A percentile compares a stretch with the other conserved stretches of the same genome.
Conservation (phyloP, 257 asterid species). For the Sherardia arvensis region DNA sequence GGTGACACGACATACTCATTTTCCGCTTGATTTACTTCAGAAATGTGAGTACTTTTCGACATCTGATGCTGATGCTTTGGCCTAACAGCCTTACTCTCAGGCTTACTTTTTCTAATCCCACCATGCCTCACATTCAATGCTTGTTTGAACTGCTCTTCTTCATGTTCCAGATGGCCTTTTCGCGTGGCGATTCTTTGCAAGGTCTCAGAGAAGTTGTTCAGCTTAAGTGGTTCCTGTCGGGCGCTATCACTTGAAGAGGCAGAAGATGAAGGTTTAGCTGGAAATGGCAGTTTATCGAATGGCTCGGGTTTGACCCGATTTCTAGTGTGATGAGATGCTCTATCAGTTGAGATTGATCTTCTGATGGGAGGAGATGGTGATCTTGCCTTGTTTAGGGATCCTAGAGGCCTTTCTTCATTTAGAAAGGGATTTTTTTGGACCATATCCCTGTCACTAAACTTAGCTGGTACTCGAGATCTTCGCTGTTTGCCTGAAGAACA, state of each 20-base stretch:
- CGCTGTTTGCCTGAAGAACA: conserved; percentile 73
- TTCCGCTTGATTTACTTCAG: conserved; percentile 43
- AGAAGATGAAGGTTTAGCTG: conserved; percentile 45
- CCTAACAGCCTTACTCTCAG: conserved; percentile 43
- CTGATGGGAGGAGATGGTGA: conserved; percentile 78
- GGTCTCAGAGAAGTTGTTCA: conserved; percentile 38
- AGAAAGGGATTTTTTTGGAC: conserved; percentile 39
- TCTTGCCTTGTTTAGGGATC: conserved; percentile 28
- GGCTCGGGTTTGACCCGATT: conserved; percentile 42
- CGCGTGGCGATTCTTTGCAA: conserved; percentile 42
- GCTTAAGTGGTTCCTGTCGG: conserved; percentile 28
- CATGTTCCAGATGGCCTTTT: conserved; percentile 44
- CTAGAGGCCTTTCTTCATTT: conserved; percentile 38
- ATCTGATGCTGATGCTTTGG: conserved; percentile 43
- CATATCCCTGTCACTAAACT: conserved; percentile 64
- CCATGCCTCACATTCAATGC: conserved; percentile 57
- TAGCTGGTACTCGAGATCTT: conserved; percentile 54
- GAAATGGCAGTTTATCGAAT: conserved; percentile 56
- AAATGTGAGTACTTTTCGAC: conserved; percentile 32
- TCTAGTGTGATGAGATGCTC: conserved; percentile 37
- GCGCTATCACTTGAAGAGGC: conserved; percentile 16
- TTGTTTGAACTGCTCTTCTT: conserved; percentile 67
- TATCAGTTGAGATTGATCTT: conserved; percentile 80
- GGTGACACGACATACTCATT: conserved; percentile 34
- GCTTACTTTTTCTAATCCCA: conserved; percentile 49